Evolutionary conservation across 495 filamentous ascomycete genomes (phyloP), one percentile per base, ranked within the genome.

Genomic region (Umbilicaria muhlenbergii): DNA sequence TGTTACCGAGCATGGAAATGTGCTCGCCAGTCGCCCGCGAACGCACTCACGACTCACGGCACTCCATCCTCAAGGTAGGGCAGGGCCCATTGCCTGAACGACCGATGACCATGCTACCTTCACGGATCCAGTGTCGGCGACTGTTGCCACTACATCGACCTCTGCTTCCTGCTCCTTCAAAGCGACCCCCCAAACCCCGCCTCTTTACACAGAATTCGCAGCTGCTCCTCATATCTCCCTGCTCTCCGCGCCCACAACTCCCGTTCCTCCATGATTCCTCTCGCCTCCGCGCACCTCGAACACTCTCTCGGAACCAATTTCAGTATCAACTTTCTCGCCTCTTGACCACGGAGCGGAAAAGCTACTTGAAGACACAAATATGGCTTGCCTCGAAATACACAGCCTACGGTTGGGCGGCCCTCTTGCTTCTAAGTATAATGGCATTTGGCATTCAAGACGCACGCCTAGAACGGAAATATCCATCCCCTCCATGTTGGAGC

Each of bases 401-500:
- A 24, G 55, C 59, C 17, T 73, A 62, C 21, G 53, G 77, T 33
- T 86, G 69, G 62, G 60, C 70, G 15, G 71, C 72, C 36, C 53
- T 71, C 2, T 56, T 70, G 13, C 60, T 77, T 21, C 54, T 75
- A 38, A 51, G 69, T 13, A 58, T 79, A 0, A 66, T 71, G 36
- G 68, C 67, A 46, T 64, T 74, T 38, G 77, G 73, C 19, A 44
- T 83, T 24, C 66, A 77, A 50, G 74, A 83, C 46, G 81, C 86
- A 56, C 62, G 69, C 42, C 68, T 84, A 32, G 84, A 92, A 57
- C 71, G 81, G 39, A 64, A 66, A 51, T 86, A 78, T 60, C 83
- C 83, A 1, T 78, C 80, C 0, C 83, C 85, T 1, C 64, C 67
- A 33, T 83, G 87, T 63, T 92, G 84, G 84, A 64, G 57, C 4